phyloP scores from a whole-genome alignment of 2,329 filamentous ascomycete genomes.

The Venturia pyrina region DNA sequence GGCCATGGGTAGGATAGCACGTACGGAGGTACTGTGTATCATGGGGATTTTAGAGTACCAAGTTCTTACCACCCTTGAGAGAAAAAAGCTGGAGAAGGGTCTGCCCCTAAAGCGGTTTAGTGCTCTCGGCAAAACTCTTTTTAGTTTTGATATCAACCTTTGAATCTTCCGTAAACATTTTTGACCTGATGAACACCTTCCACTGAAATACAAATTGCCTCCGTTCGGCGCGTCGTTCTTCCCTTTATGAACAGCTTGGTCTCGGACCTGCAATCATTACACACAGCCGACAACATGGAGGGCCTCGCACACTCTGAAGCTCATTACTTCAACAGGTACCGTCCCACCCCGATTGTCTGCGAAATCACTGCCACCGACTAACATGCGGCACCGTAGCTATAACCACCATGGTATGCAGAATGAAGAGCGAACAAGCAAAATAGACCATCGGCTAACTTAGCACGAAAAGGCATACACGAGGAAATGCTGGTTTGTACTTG shows the following conservation, averaged over 20 bases:
- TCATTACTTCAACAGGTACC: constrained; percentile 96
- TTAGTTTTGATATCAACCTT: background rate
- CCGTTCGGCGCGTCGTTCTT: background rate
- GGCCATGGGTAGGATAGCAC: no score
- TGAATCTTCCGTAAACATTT: background rate
- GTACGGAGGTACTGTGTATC: no score
- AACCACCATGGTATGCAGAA: constrained; percentile 83
- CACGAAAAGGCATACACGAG: constrained; percentile 71
- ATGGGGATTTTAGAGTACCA: no score
- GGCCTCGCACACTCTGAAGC: constrained; percentile 87
- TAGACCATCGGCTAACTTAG: constrained; percentile 29
- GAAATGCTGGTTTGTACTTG: constrained; percentile 78
- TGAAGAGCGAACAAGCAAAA: constrained; percentile 26
- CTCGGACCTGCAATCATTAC: background rate
- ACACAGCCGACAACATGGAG: constrained; percentile 37
- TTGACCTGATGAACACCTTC: background rate
- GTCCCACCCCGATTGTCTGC: background rate
- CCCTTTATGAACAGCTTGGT: background rate
- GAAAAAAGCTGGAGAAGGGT: background rate
- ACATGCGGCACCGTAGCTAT: constrained; percentile 51
- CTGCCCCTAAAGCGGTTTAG: no score
- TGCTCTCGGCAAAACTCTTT: no score
- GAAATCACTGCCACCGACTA: background rate
- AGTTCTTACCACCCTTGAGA: background rate
- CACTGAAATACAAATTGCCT: background rate